Evolutionary conservation across 805 yeast genomes (phyloP), one percentile per base, ranked within the genome.

Genomic region (Pichia nanzhaoensis): DNA sequence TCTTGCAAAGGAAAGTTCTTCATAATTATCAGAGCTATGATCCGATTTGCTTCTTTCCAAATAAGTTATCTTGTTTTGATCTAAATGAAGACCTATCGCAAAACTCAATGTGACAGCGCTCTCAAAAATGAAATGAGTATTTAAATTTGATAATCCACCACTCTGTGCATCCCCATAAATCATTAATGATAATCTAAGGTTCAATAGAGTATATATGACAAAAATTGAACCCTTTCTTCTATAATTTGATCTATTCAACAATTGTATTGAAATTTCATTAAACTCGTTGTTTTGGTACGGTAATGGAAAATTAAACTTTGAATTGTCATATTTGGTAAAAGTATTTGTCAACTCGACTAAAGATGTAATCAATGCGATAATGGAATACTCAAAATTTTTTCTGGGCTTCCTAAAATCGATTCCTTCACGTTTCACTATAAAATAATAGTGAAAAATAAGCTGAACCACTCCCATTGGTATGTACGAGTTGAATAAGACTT

Each of bases 121-220:
- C 38, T 52, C 42, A 37, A 49, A 51, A 9, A 46, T 14, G 12
- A 53, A 50, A 9, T 47, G 43, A 8, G 48, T 17, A 30, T 52
- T 49, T 19, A 36, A 36, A 22, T 38, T 37, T 20, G 20, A 37
- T 5, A 49, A 17, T 8, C 52, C 52, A 16, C 38, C 28, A 22
- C 51, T 45, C 37, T 37, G 41, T 16, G 44, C 42, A 27, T 47
- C 50, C 4, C 48, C 50, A 39, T 48, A 51, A 5, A 45, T 39
- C 48, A 49, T 42, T 21, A 47, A 36, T 12, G 47, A 35, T 16
- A 44, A 18, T 8, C 47, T 35, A 1, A 47, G 32, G 9, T 40
- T 33, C 9, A 50, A 24, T 18, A 51, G 22, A 4, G 51, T 21
- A 18, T 44, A 35, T n/a, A 51, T 31, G 1, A 44, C 33, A 22